Base-by-base conservation (phyloP, 257 asterid species). In the Solanum ossicruentum region DNA sequence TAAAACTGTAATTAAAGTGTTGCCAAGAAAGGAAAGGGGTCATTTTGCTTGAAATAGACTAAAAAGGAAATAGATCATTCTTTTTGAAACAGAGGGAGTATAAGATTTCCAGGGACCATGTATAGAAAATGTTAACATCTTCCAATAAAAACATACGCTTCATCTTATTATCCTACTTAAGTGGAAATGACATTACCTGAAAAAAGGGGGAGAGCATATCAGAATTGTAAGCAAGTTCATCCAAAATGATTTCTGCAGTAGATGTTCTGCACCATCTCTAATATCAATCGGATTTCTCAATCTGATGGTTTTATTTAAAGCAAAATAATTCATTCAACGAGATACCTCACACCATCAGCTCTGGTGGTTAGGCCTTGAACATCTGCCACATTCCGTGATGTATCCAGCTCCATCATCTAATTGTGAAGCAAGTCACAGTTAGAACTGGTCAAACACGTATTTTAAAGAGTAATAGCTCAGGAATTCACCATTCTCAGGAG, bases 381-480 rank as follows among this genome's bases (percentile, higher is more conserved):
- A 91, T 93, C 96, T 70, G 99, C 99, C 18, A 75, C 61, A 84
- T 32, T 83, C 51, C 95, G 89, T 82, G 95, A 91, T 13, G 90
- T 89, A 91, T 96, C 98, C 87, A 95, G 90, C 89, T 95, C 97
- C 90, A 96, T 93, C 77, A 93, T 88, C 98, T 95, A 85, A 70
- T n/a, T 86, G 84, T 39, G 79, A 84, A 89, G 23, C 80, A 84
- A 82, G 83, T 20, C 18, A 56, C 79, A 61, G 66, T 88, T 83
- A 85, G 78, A 84, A 51, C 10, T 78, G 83, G 65, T 78, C 65
- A 28, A 78, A 52, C 20, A 15, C 43, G 51, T 52, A 52, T 52
- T 78, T 17, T 52, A 28, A 28, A 28, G 83, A 78, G n/a, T 26
- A 52, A 60, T 81, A 82, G 91, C 78, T 83, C 82, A 80, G 54